Evolutionary conservation across 495 filamentous ascomycete species (phyloP).

Genomic region (Bacidia rubella): DNA sequence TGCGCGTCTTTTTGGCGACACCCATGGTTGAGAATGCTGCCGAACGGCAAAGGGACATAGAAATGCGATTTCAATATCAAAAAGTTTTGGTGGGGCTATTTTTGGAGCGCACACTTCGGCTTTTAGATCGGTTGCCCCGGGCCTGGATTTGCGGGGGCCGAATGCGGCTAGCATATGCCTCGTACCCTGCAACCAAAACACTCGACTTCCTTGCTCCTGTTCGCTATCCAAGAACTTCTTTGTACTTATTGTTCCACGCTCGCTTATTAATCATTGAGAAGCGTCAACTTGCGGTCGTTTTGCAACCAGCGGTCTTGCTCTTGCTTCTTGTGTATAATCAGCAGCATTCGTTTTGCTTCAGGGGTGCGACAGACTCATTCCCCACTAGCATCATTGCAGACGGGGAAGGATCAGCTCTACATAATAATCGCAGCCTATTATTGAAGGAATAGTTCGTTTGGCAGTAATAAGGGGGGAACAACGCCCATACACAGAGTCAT

Average conservation of each 20-base stretch:
- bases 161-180: neutral
- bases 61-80: no score
- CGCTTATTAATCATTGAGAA: neutral
- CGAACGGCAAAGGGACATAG: no score
- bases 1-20: slow-evolving; percentile 33
- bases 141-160: neutral
- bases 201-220: neutral
- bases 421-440: no score
- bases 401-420: no score
- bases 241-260: neutral
- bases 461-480: no score
- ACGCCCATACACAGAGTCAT: slow-evolving; percentile 7
- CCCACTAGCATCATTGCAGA: no score
- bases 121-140: slow-evolving; percentile 7
- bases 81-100: slow-evolving; percentile 9
- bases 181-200: slow-evolving; percentile 8
- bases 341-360: neutral
- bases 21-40: slow-evolving; percentile 28
- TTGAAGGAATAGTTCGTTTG: no score
- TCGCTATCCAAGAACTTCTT: neutral
- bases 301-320: neutral
- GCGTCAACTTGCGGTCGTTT: neutral
- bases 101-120: slow-evolving; percentile 1
- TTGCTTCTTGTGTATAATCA: neutral
- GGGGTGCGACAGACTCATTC: neutral